phyloP scores from a whole-genome alignment of 2,329 filamentous ascomycete genomes.

The Pseudogymnoascus sp. region DNA sequence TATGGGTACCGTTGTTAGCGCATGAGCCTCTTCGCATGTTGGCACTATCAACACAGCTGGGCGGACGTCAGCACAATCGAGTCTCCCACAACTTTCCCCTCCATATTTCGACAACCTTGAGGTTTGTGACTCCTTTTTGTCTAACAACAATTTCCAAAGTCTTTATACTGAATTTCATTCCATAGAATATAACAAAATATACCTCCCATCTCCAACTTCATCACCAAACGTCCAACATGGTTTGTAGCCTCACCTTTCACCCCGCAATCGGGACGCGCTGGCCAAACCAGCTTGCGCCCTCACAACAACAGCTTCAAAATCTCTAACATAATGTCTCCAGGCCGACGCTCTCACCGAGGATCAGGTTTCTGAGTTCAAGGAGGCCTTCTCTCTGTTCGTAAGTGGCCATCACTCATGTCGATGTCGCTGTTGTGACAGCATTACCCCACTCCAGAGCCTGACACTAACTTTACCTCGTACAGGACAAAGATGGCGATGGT shows the following conservation, averaged over 20 bases:
- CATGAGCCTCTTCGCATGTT: constrained; percentile 1
- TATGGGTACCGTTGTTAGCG: constrained; percentile 6
- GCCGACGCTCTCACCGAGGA: constrained; percentile 98
- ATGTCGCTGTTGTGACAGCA: constrained; percentile 22
- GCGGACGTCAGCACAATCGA: constrained; percentile 9
- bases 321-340: constrained; percentile 41
- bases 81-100: constrained; percentile 9
- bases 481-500: constrained; percentile 93
- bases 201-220: not conserved
- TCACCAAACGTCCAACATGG: constrained; percentile 19
- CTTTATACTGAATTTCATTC: not conserved
- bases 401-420: constrained; percentile 38
- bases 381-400: constrained; percentile 99
- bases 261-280: constrained; percentile 15
- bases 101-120: constrained; percentile 5
- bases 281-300: constrained; percentile 13
- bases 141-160: not conserved
- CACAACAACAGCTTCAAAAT: constrained; percentile 19
- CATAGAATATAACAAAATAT: not conserved
- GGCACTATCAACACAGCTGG: constrained; percentile 9
- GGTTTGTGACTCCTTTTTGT: not conserved
- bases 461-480: constrained; percentile 24
- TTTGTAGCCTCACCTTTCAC: constrained; percentile 22
- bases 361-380: constrained; percentile 99
- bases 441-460: constrained; percentile 10